Base-by-base conservation (phyloP, 768 basidiomycete species). In the Stropharia rugosoannulata region DNA sequence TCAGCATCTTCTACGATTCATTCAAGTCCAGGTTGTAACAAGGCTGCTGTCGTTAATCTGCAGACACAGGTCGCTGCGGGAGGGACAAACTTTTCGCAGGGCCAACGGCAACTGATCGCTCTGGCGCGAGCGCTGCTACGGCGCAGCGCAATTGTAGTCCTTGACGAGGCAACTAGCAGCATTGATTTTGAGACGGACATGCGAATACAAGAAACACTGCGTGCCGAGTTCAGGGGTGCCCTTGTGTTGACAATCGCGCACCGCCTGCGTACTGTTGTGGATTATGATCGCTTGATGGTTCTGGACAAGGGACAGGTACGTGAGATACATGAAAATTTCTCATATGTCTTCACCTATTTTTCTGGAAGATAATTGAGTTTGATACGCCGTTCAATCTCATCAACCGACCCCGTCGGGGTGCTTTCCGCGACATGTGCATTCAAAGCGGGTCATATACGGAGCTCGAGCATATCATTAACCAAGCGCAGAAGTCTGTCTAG, bases 31-130 rank as follows among this genome's bases (percentile, higher is more conserved):
- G 84, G 86, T 16, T 65, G 77, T 2, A 87, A 89, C 19, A 52
- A 62, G 32, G 87, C 81, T 64, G 77, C 76, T 1, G 73, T 74
- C 0, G 73, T 95, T 25, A 79, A 83, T 0, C 77, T 96, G 2
- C 84, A 90, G 15, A 90, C 88, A 0, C 84, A 88, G 56, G 87
- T 96, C 5, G 90, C 91, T 0, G 79, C 90, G 1, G 93, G 93
- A 0, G 94, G 94, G 0, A 79, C 85, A 25, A 96, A 97, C 73
- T 95, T 97, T 70, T 95, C 91, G 1, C 91, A 94, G 56, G 95
- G 95, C 9, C 94, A 98, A 66, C 70, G 93, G 9, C 95, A 98
- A 63, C 73, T 93, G 15, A 89, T 94, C 50, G 87, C 90, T 1
- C 87, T 93, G 87, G 92, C 91, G 0, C 80, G 92, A 6, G 90